phyloP scores from a whole-genome alignment of 1,139 yeast species.

The Taiozyma sp. region DNA sequence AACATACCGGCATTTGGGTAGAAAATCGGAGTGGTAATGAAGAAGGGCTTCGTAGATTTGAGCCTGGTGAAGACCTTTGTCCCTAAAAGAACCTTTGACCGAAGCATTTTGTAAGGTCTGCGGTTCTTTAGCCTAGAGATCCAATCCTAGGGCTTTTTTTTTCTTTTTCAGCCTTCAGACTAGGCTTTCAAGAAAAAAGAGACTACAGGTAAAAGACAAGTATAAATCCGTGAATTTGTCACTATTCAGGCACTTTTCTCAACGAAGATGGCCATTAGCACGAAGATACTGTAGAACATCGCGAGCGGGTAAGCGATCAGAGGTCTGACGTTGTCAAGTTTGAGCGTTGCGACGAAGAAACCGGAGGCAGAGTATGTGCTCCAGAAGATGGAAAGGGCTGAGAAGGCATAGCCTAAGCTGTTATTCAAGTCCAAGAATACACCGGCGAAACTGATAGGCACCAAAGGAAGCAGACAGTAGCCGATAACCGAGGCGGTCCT shows the following conservation, averaged over 20 bases:
- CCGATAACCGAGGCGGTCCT: slow-evolving; percentile 91
- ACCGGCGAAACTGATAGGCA: slow-evolving; percentile 64
- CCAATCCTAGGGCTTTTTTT: background rate
- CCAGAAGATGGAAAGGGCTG: slow-evolving; percentile 78
- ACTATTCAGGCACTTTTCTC: slow-evolving; percentile 12
- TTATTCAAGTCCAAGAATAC: slow-evolving; percentile 69
- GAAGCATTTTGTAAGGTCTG: slow-evolving; percentile 8
- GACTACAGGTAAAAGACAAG: background rate
- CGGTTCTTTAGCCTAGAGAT: background rate
- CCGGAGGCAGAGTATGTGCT: slow-evolving; percentile 94
- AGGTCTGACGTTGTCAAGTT: slow-evolving; percentile 78
- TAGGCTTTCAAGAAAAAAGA: background rate
- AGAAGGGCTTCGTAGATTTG: slow-evolving; percentile 11
- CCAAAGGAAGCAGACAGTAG: slow-evolving; percentile 87
- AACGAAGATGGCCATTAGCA: slow-evolving; percentile 91
- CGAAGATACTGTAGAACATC: slow-evolving; percentile 90
- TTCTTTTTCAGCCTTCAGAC: background rate
- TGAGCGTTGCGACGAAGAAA: slow-evolving; percentile 81
- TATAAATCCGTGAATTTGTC: background rate
- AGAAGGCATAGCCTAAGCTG: slow-evolving; percentile 62
- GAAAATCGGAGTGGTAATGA: slow-evolving; percentile 88
- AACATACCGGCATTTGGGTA: slow-evolving; percentile 78
- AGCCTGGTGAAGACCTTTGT: background rate
- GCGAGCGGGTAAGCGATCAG: slow-evolving; percentile 92
- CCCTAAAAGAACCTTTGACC: slow-evolving; percentile 1